phyloP scores from a whole-genome alignment of 164 flowering plant genomes.

The Litsea cubeba region DNA sequence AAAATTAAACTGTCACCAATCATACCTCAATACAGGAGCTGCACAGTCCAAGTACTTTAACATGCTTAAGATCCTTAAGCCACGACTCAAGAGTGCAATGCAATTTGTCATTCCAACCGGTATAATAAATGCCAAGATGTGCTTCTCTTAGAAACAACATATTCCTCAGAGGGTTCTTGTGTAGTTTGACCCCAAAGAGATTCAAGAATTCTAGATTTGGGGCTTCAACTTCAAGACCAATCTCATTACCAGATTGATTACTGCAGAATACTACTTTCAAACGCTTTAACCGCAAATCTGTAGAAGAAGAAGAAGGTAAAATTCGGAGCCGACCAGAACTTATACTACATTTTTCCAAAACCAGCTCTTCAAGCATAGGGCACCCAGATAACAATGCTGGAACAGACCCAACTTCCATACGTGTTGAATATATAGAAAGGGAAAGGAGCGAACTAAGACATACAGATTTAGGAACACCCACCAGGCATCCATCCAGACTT shows the following conservation, averaged over 20 bases:
- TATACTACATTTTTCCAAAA: not conserved
- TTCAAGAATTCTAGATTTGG: not conserved
- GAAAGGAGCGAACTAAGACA: not conserved
- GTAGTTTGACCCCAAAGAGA: not conserved
- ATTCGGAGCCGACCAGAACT: not conserved
- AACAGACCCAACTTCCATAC: not conserved
- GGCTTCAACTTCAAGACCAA: not conserved
- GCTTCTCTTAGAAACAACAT: not conserved
- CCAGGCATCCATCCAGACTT: not conserved
- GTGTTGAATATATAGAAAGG: not conserved
- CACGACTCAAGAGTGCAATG: not conserved
- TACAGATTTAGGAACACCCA: not conserved
- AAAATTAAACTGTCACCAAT: not conserved
- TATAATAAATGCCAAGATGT: not conserved
- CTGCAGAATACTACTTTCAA: not conserved
- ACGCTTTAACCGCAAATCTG: not conserved
- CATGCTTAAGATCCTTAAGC: not conserved
- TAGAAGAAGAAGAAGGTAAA: not conserved
- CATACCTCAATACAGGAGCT: constrained; percentile 2
- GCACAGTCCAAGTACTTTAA: not conserved
- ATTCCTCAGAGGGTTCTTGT: not conserved
- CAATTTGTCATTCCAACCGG: not conserved
- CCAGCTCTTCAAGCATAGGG: not conserved
- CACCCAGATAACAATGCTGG: not conserved
- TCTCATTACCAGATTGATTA: too few relatives aligned